phyloP scores from a whole-genome alignment of 1,284 basidiomycete species.

The Cutaneotrichosporon cutaneum region DNA sequence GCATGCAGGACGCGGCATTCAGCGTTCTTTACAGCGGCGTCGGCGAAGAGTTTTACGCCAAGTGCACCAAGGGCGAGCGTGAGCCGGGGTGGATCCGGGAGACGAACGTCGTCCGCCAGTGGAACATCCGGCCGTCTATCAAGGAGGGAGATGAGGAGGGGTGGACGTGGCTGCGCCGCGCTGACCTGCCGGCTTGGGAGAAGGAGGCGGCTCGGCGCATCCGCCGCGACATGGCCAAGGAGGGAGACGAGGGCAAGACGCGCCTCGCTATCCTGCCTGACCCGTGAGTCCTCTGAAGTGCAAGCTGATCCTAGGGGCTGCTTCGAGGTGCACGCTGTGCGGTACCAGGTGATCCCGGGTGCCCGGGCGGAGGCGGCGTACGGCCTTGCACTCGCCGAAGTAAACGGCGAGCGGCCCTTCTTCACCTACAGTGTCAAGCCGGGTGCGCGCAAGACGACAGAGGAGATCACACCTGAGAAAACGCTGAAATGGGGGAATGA shows the following conservation, averaged over 20 bases:
- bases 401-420: slow-evolving; percentile 10
- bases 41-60: slow-evolving; percentile 36
- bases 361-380: background rate
- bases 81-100: slow-evolving; percentile 17
- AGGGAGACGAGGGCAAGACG: slow-evolving; percentile 18
- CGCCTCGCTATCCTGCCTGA: slow-evolving; percentile 20
- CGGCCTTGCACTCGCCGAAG: slow-evolving; percentile 10
- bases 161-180: slow-evolving; percentile 16
- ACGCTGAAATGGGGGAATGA: too few relatives aligned
- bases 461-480: background rate
- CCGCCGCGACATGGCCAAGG: background rate
- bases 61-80: slow-evolving; percentile 20
- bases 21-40: slow-evolving; percentile 42
- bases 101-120: background rate
- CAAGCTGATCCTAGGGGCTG: background rate
- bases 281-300: slow-evolving; percentile 7
- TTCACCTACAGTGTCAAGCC: slow-evolving; percentile 9
- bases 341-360: slow-evolving; percentile 9
- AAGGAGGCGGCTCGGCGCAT: slow-evolving; percentile 8
- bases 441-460: background rate
- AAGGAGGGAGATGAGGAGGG: background rate
- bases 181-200: slow-evolving; percentile 1
- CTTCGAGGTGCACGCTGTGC: slow-evolving; percentile 14
- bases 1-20: slow-evolving; percentile 19
- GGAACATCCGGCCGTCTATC: background rate